Base-by-base conservation (phyloP, 2,329 filamentous ascomycete genomes). In the Chrysoporthe deuterocubensis region DNA sequence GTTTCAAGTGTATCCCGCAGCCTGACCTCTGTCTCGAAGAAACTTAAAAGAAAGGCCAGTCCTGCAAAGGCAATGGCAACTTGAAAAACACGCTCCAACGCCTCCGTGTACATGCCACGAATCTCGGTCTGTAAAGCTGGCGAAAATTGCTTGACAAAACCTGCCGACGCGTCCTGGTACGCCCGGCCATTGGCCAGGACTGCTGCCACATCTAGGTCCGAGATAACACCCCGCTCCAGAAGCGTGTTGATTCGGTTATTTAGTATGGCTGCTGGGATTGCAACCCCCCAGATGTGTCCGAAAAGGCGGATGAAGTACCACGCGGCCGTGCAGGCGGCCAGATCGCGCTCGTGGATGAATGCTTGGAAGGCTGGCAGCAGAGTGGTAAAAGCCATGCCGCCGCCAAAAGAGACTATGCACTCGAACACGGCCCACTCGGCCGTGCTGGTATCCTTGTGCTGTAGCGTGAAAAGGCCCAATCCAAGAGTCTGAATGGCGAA, bases 311-410 rank as follows among this genome's bases (percentile, higher is more conserved):
- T 76, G 65, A 85, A 86, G 0, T 73, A 72, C 75, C 78, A 83
- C 26, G 79, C 79, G 0, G 76, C 76, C 0, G 78, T 78, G 0
- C 79, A 78, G 0, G 75, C 71, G 0, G 78, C 77, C 11, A 75
- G 72, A 61, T 84, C 80, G 0, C 66, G 65, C 50, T 82, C 79
- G 0, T 70, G 56, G 0, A 80, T 60, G 0, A 72, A 64, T 0
- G 79, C 81, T 67, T 82, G 81, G 16, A 82, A 78, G 0, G 82
- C 80, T 0, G 83, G 80, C 0, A 83, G 77, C 1, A 82, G 74
- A 0, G 78, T 78, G 21, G 78, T 78, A 50, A 84, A 74, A 0
- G 85, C 64, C 0, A 84, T 73, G 0, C 83, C 84, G 3, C 77
- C 72, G 0, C 83, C 83, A 2, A 78, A 67, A 1, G 80, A 79